A percentile compares a stretch with the other conserved stretches of the same genome.
Evolutionary conservation across 768 basidiomycete genomes (phyloP).

Genomic region (Tylopilus plumbeoviolaceoides): DNA sequence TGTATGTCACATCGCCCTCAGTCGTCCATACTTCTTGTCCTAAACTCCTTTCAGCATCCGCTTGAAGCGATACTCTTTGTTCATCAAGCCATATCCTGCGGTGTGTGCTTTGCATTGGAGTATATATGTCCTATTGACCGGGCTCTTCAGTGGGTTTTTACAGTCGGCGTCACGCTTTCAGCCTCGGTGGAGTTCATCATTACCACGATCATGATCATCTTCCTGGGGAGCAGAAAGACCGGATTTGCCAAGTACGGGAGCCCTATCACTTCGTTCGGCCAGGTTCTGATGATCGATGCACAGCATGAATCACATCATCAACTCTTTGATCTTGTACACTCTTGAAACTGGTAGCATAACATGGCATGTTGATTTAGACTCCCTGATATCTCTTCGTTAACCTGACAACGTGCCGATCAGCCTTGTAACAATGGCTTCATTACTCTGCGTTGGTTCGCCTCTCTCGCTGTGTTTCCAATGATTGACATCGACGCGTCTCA

Average conservation of each 20-base stretch:
- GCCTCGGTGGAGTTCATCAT: constrained; percentile 34
- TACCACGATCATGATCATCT: constrained; percentile 26
- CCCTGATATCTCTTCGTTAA: neutral
- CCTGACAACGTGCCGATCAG: constrained; percentile 11
- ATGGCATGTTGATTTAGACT: constrained; percentile 24
- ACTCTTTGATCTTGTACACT: constrained; percentile 47
- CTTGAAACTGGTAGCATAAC: constrained; percentile 52
- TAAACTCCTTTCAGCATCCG: constrained; percentile 16
- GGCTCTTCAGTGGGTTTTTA: constrained; percentile 29
- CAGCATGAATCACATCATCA: constrained; percentile 48
- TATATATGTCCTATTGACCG: neutral
- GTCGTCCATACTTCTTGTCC: fast-evolving
- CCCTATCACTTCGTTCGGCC: neutral
- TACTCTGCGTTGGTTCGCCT: constrained; percentile 28
- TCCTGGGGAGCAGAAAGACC: constrained; percentile 29
- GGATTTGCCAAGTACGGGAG: constrained; percentile 26
- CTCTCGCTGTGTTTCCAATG: neutral
- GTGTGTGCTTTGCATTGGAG: constrained; percentile 4
- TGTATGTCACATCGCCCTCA: constrained; percentile 13
- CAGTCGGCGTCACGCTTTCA: constrained; percentile 29
- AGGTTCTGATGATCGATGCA: neutral
- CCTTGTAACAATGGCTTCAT: constrained; percentile 30
- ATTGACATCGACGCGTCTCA: constrained; percentile 1
- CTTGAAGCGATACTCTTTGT: constrained; percentile 27
- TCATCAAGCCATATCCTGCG: constrained; percentile 30